Evolutionary conservation across 176 grass and related monocot species (phyloP).

Genomic region (Aegilops longissima): DNA sequence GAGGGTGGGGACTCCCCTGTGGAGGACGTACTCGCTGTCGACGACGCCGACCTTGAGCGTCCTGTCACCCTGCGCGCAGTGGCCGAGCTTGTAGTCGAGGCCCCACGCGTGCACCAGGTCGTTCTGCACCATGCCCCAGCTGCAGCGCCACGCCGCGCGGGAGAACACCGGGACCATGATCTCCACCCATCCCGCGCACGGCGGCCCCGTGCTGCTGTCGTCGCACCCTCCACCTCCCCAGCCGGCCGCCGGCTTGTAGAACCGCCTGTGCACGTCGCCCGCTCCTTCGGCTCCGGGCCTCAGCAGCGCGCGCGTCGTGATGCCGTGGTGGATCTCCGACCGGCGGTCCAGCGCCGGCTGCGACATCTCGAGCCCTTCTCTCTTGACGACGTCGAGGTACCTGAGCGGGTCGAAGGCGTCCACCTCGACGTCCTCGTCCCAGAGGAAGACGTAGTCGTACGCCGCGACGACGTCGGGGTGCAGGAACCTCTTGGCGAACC

Average conservation of each 20-base stretch:
- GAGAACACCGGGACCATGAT: slow-evolving; percentile 94
- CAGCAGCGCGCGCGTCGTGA: slow-evolving; percentile 43
- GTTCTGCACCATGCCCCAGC: slow-evolving; percentile 92
- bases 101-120: slow-evolving; percentile 92
- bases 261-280: slow-evolving; percentile 56
- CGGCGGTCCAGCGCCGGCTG: slow-evolving; percentile 75
- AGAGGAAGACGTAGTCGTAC: slow-evolving; percentile 83
- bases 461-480: slow-evolving; percentile 66
- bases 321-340: slow-evolving; percentile 69
- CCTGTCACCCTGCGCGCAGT: slow-evolving; percentile 77
- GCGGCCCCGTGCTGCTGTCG: slow-evolving; percentile 57
- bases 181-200: slow-evolving; percentile 91
- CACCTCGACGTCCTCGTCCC: slow-evolving; percentile 83
- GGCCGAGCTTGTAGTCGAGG: slow-evolving; percentile 86
- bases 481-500: slow-evolving; percentile 89
- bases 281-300: neutral
- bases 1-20: slow-evolving; percentile 69
- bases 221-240: slow-evolving; percentile 47
- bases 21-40: slow-evolving; percentile 75
- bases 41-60: slow-evolving; percentile 69
- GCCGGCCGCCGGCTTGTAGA: slow-evolving; percentile 45
- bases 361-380: slow-evolving; percentile 71
- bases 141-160: slow-evolving; percentile 64
- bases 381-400: slow-evolving; percentile 48
- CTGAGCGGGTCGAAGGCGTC: slow-evolving; percentile 57